Evolutionary conservation across 1,284 basidiomycete species (phyloP).

Genomic region (Paramarasmius palmivorus): DNA sequence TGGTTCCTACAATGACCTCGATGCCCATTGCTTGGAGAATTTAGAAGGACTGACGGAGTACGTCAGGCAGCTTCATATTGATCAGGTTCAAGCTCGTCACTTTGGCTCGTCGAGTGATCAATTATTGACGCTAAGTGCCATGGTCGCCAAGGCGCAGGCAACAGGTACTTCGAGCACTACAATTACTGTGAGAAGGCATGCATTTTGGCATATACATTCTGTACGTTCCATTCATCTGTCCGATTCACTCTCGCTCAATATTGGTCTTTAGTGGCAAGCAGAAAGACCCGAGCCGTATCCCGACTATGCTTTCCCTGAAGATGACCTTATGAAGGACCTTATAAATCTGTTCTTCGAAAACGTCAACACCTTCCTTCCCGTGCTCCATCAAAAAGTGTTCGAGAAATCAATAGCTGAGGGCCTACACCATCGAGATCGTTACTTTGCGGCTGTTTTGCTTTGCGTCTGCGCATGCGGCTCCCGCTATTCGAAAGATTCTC

Average conservation of each 20-base stretch:
- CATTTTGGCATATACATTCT: slow-evolving; percentile 21
- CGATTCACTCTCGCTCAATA: not conserved
- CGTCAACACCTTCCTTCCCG: slow-evolving; percentile 51
- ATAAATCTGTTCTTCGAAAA: slow-evolving; percentile 62
- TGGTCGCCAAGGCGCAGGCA: not conserved
- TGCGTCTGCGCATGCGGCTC: slow-evolving; percentile 66
- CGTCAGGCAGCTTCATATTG: not conserved
- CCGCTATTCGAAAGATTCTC: slow-evolving; percentile 57
- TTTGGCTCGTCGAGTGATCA: not conserved
- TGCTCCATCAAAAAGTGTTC: slow-evolving; percentile 69
- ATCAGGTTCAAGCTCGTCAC: not conserved
- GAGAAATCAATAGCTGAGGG: slow-evolving; percentile 47
- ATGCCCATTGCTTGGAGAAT: not conserved
- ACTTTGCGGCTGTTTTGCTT: slow-evolving; percentile 64
- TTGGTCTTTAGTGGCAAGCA: slow-evolving; percentile 29
- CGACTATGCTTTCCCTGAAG: slow-evolving; percentile 40
- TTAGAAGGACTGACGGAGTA: not conserved
- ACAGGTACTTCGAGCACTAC: not conserved
- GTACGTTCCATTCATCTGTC: slow-evolving; percentile 2
- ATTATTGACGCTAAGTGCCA: not conserved
- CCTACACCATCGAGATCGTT: slow-evolving; percentile 49
- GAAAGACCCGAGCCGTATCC: slow-evolving; percentile 9
- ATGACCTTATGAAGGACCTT: slow-evolving; percentile 51
- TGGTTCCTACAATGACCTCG: not conserved
- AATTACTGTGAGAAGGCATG: slow-evolving; percentile 10